phyloP scores from a whole-genome alignment of 768 basidiomycete genomes.

The Trametes maxima region DNA sequence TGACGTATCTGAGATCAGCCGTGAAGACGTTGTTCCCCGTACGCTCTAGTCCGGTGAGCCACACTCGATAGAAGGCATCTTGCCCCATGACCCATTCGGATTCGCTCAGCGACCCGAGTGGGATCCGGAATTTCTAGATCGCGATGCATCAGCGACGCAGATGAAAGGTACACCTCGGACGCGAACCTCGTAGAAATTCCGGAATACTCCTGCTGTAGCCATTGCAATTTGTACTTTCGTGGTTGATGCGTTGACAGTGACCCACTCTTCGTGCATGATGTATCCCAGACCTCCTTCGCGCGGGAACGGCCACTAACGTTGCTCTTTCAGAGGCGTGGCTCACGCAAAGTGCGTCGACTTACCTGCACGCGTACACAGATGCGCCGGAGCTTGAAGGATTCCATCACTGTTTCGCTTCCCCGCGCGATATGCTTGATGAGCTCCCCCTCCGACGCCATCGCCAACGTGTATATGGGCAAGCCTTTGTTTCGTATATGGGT shows the following conservation, averaged over 20 bases:
- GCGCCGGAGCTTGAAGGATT: slow-evolving; percentile 1
- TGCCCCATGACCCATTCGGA: slow-evolving; percentile 12
- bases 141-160: background rate
- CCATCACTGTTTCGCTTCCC: slow-evolving; percentile 5
- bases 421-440: slow-evolving; percentile 2
- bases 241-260: background rate
- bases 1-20: slow-evolving; percentile 13
- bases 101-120: background rate
- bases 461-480: slow-evolving; percentile 16
- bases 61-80: slow-evolving; percentile 13
- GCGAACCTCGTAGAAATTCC: slow-evolving; percentile 15
- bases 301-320: slow-evolving; percentile 16
- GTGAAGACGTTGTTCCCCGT: slow-evolving; percentile 14
- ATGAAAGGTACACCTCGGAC: background rate
- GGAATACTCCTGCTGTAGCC: slow-evolving; percentile 9
- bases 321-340: background rate
- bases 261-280: slow-evolving; percentile 13
- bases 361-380: slow-evolving; percentile 11
- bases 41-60: slow-evolving; percentile 15
- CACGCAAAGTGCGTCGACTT: background rate
- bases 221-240: slow-evolving; percentile 11
- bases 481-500: slow-evolving; percentile 3
- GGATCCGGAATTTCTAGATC: background rate
- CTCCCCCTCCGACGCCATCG: slow-evolving; percentile 9
- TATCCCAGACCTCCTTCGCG: background rate